phyloP scores from a whole-genome alignment of 129 eudicot genomes.

The Saussurea involucrata region DNA sequence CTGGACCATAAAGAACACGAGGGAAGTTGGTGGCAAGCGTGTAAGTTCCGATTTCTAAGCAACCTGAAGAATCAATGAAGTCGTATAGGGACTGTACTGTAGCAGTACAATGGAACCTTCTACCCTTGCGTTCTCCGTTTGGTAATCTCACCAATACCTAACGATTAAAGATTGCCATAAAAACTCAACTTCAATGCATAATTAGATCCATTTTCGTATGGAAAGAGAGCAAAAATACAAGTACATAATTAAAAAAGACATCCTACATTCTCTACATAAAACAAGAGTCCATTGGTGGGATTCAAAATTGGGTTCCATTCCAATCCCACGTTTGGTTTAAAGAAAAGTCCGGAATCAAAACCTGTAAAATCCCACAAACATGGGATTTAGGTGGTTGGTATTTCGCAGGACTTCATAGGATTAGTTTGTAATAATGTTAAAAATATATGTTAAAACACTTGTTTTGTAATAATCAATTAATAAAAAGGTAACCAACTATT shows the following conservation, averaged over 20 bases:
- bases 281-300: neutral
- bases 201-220: neutral
- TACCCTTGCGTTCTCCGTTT: slow-evolving; percentile 76
- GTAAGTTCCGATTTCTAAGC: slow-evolving; percentile 60
- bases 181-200: neutral
- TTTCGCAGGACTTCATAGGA: too few species aligned
- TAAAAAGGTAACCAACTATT: too few species aligned
- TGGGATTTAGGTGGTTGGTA: too few species aligned
- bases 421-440: too few species aligned
- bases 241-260: neutral
- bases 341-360: too few species aligned
- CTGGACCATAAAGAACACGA: slow-evolving; percentile 68
- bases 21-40: slow-evolving; percentile 85
- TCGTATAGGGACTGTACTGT: slow-evolving; percentile 65
- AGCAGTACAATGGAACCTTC: slow-evolving; percentile 54
- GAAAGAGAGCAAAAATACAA: neutral
- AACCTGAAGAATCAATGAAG: slow-evolving; percentile 77
- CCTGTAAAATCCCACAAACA: too few species aligned
- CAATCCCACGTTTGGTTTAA: neutral
- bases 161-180: neutral
- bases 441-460: too few species aligned
- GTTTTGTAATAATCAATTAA: too few species aligned
- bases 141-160: slow-evolving; percentile 92
- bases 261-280: neutral
- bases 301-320: too few species aligned